phyloP scores from a whole-genome alignment of 2,329 filamentous ascomycete genomes.

The Phyllosticta capitalensis region DNA sequence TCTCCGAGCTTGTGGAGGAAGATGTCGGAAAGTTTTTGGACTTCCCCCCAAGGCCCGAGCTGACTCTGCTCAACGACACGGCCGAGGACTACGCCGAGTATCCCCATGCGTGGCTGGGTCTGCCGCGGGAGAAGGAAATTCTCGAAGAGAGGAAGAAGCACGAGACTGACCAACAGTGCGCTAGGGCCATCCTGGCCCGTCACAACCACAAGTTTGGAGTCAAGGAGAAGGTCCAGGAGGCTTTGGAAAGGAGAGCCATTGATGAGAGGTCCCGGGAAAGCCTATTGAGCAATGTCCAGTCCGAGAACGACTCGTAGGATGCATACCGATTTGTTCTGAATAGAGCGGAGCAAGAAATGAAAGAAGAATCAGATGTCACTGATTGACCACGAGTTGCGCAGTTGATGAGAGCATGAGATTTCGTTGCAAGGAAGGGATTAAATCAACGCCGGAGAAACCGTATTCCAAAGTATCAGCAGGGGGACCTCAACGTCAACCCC shows the following conservation, averaged over 20 bases:
- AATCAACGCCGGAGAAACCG: no score
- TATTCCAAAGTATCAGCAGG: no score
- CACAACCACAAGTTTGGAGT: conserved; percentile 38
- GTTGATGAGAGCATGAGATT: no score
- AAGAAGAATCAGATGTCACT: no score
- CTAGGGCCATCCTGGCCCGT: conserved; percentile 30
- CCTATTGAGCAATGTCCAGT: no score
- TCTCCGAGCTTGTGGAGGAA: conserved; percentile 54
- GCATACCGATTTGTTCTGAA: no score
- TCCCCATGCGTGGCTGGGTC: conserved; percentile 58
- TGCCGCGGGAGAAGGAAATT: conserved; percentile 63
- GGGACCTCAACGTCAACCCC: no score
- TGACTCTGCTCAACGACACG: conserved; percentile 50
- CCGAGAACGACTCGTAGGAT: no score
- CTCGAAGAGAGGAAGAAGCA: conserved; percentile 20
- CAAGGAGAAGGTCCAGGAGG: conserved; percentile 52
- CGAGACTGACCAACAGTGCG: conserved; percentile 26
- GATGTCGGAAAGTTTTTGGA: conserved; percentile 63
- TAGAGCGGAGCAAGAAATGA: no score
- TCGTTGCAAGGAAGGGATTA: no score
- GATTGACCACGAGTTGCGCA: no score
- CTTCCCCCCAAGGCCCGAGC: conserved; percentile 25
- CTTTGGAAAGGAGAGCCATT: conserved; percentile 37
- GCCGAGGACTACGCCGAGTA: conserved; percentile 59
- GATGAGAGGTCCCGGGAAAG: no score